Base-by-base conservation (phyloP, 129 eudicot species). In the Oenanthe sinensis region DNA sequence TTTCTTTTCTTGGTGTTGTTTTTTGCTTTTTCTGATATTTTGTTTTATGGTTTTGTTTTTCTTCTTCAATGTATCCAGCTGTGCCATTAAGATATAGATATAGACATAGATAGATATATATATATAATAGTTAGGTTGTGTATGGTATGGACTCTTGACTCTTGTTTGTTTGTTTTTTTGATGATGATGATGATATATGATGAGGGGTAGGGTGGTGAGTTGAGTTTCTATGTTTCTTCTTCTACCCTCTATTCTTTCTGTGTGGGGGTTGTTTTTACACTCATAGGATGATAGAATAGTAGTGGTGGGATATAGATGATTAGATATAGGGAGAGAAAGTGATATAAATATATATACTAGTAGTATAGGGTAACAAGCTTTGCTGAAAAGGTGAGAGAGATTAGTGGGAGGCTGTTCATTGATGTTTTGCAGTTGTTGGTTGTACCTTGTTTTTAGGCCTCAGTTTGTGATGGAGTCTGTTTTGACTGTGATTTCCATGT, bases 381-480 rank as follows among this genome's bases (percentile, higher is more conserved):
- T 58, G 40, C 19, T 50, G 78, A 75, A 79, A 85, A 68, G 75
- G 48, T 39, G 2, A 33, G 75, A 50, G 62, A 79, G 80, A 85
- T 52, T 17, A 75, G 58, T 75, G 77, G 85, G 67, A 62, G 47
- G 79, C 45, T 84, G 80, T 74, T 81, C 78, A 77, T 75, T 87
- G 91, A 89, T 80, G 87, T 84, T 82, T 79, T 87, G 92, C 88
- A 84, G 96, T 86, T 86, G 90, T 84, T 90, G 90, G 82, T 74
- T 77, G 90, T 84, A 85, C 88, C 87, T 88, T 88, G 89, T 86
- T 88, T 90, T 84, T 81, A 84, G 92, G 90, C 81, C 79, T 86
- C 79, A 71, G 73, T 71, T 86, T 69, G 74, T 69, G 74, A 36
- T 69, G 19, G 36, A 24, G 24, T 36, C 30, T 67, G 77, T 75